Conservation (phyloP, 129 eudicot species). For the Lactuca saligna region DNA sequence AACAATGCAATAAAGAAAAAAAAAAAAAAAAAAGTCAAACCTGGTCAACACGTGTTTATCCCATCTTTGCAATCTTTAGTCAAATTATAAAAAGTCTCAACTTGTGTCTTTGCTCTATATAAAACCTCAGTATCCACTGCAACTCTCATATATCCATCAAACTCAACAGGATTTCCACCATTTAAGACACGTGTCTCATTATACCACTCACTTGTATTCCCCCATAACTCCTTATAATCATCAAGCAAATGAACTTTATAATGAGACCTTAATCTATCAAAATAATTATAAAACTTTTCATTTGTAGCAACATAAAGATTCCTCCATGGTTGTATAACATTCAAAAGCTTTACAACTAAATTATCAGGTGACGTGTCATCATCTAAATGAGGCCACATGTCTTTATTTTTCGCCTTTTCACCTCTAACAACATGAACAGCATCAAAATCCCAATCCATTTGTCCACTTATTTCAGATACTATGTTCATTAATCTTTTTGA, state of each 20-base stretch:
- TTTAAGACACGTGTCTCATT: constrained; percentile 76
- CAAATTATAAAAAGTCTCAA: constrained; percentile 89
- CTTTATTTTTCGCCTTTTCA: constrained; percentile 77
- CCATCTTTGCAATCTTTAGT: constrained; percentile 96
- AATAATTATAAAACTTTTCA: constrained; percentile 87
- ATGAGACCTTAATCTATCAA: constrained; percentile 88
- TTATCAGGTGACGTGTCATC: constrained; percentile 91
- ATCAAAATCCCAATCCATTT: constrained; percentile 98
- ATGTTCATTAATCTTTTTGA: constrained; percentile 95
- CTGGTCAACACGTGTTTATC: constrained; percentile 73
- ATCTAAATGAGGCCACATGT: constrained; percentile 84
- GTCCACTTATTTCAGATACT: constrained; percentile 89
- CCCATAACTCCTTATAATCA: constrained; percentile 84
- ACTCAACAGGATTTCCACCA: constrained; percentile 70
- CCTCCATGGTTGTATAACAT: constrained; percentile 75
- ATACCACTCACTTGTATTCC: constrained; percentile 93
- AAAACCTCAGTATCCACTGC: constrained; percentile 94
- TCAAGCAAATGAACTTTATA: constrained; percentile 92
- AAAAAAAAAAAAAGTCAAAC: constrained; percentile 15
- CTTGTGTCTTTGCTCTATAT: constrained; percentile 81
- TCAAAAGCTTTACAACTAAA: constrained; percentile 63
- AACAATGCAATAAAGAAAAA: neutral
- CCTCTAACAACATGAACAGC: constrained; percentile 98
- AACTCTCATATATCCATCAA: constrained; percentile 94
- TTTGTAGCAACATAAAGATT: constrained; percentile 90